phyloP scores from a whole-genome alignment of 2,329 filamentous ascomycete genomes.

The Ceratocystis cubensis region DNA sequence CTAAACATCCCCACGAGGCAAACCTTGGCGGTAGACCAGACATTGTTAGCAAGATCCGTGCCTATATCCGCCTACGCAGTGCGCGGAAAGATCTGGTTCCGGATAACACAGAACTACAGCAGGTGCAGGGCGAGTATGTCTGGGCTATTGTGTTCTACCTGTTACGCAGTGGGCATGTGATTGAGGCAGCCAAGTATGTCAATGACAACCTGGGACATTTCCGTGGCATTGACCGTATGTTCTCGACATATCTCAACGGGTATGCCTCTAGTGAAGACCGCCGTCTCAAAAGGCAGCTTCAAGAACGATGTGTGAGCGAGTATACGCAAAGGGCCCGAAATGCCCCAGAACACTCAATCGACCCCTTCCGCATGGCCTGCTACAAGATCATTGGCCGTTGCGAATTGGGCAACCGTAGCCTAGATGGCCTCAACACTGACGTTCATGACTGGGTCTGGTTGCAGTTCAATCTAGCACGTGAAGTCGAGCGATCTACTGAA shows the following conservation, averaged over 20 bases:
- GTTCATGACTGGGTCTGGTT: constrained; percentile 63
- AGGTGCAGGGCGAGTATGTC: constrained; percentile 68
- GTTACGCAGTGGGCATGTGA: constrained; percentile 68
- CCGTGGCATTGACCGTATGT: constrained; percentile 79
- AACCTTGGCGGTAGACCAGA: constrained; percentile 82
- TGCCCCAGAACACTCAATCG: constrained; percentile 72
- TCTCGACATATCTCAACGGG: constrained; percentile 72
- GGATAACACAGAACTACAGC: constrained; percentile 68
- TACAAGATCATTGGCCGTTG: constrained; percentile 92
- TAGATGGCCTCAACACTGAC: constrained; percentile 50
- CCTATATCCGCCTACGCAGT: constrained; percentile 73
- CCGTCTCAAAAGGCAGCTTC: constrained; percentile 62
- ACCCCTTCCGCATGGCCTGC: constrained; percentile 92
- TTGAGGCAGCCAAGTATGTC: constrained; percentile 78
- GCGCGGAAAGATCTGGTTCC: constrained; percentile 72
- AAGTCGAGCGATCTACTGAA: constrained; percentile 50
- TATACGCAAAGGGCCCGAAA: constrained; percentile 77
- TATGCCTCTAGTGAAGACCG: constrained; percentile 69
- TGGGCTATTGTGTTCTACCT: constrained; percentile 95
- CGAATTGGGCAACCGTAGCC: constrained; percentile 50
- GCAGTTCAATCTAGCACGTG: constrained; percentile 56
- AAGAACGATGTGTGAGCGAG: constrained; percentile 79
- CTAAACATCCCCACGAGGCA: constrained; percentile 76
- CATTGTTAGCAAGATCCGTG: constrained; percentile 78
- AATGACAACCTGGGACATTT: constrained; percentile 67